These are phyloP conservation scores for Leishmania major DNA, from an alignment of 208 protist genomes.

Conservation along the genomic window DNA sequence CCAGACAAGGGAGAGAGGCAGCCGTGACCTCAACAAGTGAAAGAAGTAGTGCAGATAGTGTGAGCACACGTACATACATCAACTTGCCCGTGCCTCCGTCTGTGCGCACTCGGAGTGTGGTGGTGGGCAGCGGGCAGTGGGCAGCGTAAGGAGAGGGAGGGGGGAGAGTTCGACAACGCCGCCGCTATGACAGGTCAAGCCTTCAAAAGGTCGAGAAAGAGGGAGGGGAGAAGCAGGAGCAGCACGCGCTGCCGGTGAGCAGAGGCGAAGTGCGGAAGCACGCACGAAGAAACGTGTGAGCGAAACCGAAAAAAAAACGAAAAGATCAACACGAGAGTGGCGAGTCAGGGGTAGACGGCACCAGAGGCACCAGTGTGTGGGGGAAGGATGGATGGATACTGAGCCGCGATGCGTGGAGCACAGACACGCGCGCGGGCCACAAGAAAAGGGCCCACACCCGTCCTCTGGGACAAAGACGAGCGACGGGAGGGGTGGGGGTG, in stretches of 20 bases:
- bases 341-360: not conserved
- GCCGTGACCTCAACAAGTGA: not conserved
- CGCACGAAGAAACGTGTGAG: not conserved
- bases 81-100: not conserved
- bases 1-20: not conserved
- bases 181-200: not conserved
- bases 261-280: not conserved
- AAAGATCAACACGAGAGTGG: not conserved
- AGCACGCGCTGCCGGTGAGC: not conserved
- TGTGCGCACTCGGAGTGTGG: not conserved
- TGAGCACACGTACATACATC: not conserved
- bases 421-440: not conserved
- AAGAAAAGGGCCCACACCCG: not conserved
- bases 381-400: not conserved
- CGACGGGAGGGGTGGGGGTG: not conserved
- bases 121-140: not conserved
- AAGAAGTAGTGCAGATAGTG: slow-evolving; percentile 4
- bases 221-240: not conserved
- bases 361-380: not conserved
- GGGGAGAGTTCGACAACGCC: not conserved
- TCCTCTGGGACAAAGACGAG: not conserved
- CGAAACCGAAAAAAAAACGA: not conserved
- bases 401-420: not conserved
- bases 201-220: not conserved
- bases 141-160: too few relatives aligned